Conservation (phyloP, 2,329 filamentous ascomycete genomes). For the Ambrosiella cleistominuta region DNA sequence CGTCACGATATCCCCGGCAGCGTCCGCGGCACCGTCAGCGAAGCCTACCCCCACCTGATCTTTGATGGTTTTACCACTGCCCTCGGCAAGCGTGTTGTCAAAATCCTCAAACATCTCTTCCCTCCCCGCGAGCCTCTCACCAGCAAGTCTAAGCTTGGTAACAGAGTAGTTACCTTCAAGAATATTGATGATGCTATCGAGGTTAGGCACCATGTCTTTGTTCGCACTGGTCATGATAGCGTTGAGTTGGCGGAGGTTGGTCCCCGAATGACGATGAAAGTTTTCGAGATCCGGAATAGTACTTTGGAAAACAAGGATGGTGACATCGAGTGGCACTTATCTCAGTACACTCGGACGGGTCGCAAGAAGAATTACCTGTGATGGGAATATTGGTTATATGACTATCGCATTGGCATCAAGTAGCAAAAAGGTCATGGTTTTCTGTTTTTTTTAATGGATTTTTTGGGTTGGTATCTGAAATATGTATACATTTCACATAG, state of each 20-base stretch:
- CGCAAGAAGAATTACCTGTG: slow-evolving; percentile 91
- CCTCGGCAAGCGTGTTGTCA: slow-evolving; percentile 66
- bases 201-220: slow-evolving; percentile 68
- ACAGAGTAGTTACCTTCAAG: slow-evolving; percentile 79
- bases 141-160: slow-evolving; percentile 59
- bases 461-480: background rate
- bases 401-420: slow-evolving; percentile 6
- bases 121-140: slow-evolving; percentile 68
- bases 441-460: background rate
- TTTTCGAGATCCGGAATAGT: slow-evolving; percentile 83
- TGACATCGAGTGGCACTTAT: slow-evolving; percentile 91
- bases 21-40: slow-evolving; percentile 71
- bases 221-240: slow-evolving; percentile 75
- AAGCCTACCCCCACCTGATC: slow-evolving; percentile 85
- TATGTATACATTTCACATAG: background rate
- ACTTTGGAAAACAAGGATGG: slow-evolving; percentile 89
- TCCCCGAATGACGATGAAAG: slow-evolving; percentile 89
- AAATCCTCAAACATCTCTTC: slow-evolving; percentile 86
- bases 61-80: slow-evolving; percentile 83
- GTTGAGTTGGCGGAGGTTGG: slow-evolving; percentile 82
- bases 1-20: slow-evolving; percentile 84
- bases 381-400: slow-evolving; percentile 16
- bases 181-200: slow-evolving; percentile 91
- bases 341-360: slow-evolving; percentile 83
- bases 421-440: slow-evolving; percentile 8